A percentile compares a stretch with the other conserved stretches of the same genome.
These are phyloP conservation scores for Annona cherimola DNA, from an alignment of 164 flowering plant genomes.

Conservation along the genomic window DNA sequence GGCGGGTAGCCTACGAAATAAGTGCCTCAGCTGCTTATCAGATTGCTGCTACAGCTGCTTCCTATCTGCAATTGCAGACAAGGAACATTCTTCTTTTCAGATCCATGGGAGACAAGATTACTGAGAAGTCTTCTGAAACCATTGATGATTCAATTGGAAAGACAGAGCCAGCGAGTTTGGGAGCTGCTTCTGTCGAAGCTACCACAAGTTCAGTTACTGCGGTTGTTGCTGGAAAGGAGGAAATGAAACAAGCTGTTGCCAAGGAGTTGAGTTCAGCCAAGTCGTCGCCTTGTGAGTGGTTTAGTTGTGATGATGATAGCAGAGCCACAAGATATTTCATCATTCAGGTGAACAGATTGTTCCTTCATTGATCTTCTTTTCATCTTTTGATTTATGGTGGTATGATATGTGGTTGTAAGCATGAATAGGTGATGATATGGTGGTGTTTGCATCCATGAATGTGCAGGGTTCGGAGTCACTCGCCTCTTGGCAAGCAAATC, in stretches of 20 bases:
- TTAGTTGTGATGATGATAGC: conserved; percentile 75
- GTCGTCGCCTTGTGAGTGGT: conserved; percentile 96
- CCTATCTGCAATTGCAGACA: conserved; percentile 73
- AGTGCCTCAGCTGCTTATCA: conserved; percentile 68
- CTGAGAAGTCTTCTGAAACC: background rate
- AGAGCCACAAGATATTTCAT: conserved; percentile 73
- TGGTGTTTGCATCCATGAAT: background rate
- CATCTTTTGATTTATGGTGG: background rate
- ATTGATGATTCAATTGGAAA: conserved; percentile 13
- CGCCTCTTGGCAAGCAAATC: conserved; percentile 98
- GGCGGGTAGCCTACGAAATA: conserved; percentile 29
- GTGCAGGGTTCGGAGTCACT: conserved; percentile 91
- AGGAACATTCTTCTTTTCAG: conserved; percentile 57
- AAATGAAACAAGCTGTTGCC: conserved; percentile 90
- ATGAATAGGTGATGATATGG: background rate
- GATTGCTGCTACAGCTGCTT: conserved; percentile 87
- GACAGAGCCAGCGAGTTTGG: conserved; percentile 25
- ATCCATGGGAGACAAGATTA: conserved; percentile 25
- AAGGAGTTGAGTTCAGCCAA: conserved; percentile 63
- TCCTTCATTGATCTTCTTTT: too few relatives aligned
- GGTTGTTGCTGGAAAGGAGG: conserved; percentile 91
- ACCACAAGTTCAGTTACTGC: conserved; percentile 85
- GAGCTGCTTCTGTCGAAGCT: conserved; percentile 67
- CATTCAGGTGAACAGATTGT: conserved; percentile 61
- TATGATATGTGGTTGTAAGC: background rate